Conservation (phyloP, 2,329 filamentous ascomycete species). For the Trichothecium roseum region DNA sequence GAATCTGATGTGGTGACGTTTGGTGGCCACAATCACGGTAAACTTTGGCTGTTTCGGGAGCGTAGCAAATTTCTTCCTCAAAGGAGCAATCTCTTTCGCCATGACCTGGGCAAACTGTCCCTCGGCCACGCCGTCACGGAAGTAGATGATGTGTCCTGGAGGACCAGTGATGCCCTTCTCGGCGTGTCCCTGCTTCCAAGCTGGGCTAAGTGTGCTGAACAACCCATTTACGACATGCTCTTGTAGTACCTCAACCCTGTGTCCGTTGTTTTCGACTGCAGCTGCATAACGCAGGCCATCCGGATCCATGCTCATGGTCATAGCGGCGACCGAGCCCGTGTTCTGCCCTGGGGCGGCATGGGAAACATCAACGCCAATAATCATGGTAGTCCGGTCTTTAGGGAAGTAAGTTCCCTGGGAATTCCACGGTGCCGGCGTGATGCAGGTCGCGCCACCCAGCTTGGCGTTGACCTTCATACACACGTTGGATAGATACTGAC, state of each 20-base stretch:
- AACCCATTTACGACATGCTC: conserved; percentile 54
- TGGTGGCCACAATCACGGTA: conserved; percentile 80
- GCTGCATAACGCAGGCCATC: conserved; percentile 68
- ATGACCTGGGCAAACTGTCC: conserved; percentile 76
- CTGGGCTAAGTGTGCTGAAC: conserved; percentile 50
- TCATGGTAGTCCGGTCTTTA: conserved; percentile 52
- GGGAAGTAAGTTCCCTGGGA: conserved; percentile 20
- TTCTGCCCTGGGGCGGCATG: conserved; percentile 62
- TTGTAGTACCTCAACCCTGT: conserved; percentile 68
- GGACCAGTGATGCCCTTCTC: conserved; percentile 4
- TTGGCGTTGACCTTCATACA: conserved; percentile 97
- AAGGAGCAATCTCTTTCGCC: conserved; percentile 61
- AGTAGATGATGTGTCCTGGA: conserved; percentile 75
- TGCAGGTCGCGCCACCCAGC: conserved; percentile 70
- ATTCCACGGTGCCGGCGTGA: conserved; percentile 23
- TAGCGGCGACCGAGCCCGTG: conserved; percentile 70
- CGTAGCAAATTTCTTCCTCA: conserved; percentile 48
- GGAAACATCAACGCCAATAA: conserved; percentile 86
- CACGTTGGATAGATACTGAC: conserved; percentile 90
- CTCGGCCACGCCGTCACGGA: conserved; percentile 86
- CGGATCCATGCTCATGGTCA: conserved; percentile 71
- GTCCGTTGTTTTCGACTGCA: conserved; percentile 72
- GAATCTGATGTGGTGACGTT: conserved; percentile 89
- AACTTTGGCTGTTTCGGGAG: conserved; percentile 48
- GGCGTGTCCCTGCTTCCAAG: conserved; percentile 52